Conservation (phyloP, 2,329 filamentous ascomycete species). For the Sclerotinia trifoliorum region DNA sequence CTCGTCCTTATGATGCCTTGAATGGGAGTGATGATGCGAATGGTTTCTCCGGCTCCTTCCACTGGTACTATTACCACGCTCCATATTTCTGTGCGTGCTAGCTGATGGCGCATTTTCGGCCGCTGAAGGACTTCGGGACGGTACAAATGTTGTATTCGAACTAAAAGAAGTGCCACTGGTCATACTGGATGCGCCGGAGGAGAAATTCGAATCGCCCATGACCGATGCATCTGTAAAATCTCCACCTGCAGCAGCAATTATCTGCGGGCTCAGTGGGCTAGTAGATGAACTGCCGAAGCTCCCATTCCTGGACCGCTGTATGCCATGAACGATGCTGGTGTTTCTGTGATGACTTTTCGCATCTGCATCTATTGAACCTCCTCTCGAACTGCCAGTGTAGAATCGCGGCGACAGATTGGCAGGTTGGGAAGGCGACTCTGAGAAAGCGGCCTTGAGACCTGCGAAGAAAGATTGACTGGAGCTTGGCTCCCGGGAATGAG, state of each 20-base stretch:
- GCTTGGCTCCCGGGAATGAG: slow-evolving; percentile 32
- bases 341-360: slow-evolving; percentile 76
- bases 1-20: slow-evolving; percentile 67
- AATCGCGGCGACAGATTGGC: slow-evolving; percentile 36
- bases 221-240: slow-evolving; percentile 38
- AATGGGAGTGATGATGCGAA: slow-evolving; percentile 63
- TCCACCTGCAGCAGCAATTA: slow-evolving; percentile 66
- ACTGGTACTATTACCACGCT: slow-evolving; percentile 62
- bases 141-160: slow-evolving; percentile 37
- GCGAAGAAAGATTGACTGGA: slow-evolving; percentile 29
- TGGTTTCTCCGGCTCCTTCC: slow-evolving; percentile 67
- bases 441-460: slow-evolving; percentile 26
- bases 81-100: slow-evolving; percentile 52
- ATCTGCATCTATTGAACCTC: slow-evolving; percentile 46
- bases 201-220: slow-evolving; percentile 37
- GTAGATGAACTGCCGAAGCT: slow-evolving; percentile 77
- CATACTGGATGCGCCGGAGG: slow-evolving; percentile 34
- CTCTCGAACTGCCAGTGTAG: slow-evolving; percentile 39
- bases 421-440: slow-evolving; percentile 32
- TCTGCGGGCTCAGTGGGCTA: slow-evolving; percentile 84
- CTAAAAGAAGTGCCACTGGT: slow-evolving; percentile 36
- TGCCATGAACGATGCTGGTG: slow-evolving; percentile 94
- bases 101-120: slow-evolving; percentile 47
- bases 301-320: slow-evolving; percentile 88
- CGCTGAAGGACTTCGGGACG: slow-evolving; percentile 42